phyloP scores from a whole-genome alignment of 192 early-diverging fungal genomes.

The Pilobolus umbonatus region DNA sequence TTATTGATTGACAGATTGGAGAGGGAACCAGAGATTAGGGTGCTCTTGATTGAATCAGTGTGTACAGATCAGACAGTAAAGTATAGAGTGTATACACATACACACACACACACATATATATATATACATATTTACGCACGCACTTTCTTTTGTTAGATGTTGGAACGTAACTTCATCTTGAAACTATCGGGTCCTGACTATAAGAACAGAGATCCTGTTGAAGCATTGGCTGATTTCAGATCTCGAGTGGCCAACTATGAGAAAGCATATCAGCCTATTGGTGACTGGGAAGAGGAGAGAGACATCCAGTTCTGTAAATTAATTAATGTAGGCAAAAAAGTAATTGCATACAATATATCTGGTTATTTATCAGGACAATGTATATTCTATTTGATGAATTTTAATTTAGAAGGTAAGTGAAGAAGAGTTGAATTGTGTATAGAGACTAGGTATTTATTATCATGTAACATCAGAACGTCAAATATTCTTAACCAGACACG shows the following conservation, averaged over 20 bases:
- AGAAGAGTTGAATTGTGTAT: background rate
- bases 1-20: constrained; percentile 57
- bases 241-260: constrained; percentile 89
- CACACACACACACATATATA: background rate
- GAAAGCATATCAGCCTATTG: constrained; percentile 82
- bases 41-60: constrained; percentile 81
- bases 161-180: constrained; percentile 81
- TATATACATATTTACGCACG: background rate
- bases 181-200: constrained; percentile 95
- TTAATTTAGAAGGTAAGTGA: constrained; percentile 68
- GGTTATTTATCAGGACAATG: constrained; percentile 92
- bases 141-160: constrained; percentile 31
- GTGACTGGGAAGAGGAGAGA: constrained; percentile 74
- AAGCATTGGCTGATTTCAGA: constrained; percentile 82
- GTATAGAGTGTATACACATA: background rate
- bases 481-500: constrained; percentile 92
- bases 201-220: constrained; percentile 68
- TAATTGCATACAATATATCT: constrained; percentile 90
- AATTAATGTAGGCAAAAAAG: constrained; percentile 94
- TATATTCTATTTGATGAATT: constrained; percentile 98
- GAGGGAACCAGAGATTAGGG: constrained; percentile 58
- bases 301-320: constrained; percentile 92
- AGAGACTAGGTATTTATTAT: no score
- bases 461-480: constrained; percentile 55
- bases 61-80: constrained; percentile 65